Base-by-base conservation (phyloP, 2,329 filamentous ascomycete genomes). In the Pestalotiopsis sp. region DNA sequence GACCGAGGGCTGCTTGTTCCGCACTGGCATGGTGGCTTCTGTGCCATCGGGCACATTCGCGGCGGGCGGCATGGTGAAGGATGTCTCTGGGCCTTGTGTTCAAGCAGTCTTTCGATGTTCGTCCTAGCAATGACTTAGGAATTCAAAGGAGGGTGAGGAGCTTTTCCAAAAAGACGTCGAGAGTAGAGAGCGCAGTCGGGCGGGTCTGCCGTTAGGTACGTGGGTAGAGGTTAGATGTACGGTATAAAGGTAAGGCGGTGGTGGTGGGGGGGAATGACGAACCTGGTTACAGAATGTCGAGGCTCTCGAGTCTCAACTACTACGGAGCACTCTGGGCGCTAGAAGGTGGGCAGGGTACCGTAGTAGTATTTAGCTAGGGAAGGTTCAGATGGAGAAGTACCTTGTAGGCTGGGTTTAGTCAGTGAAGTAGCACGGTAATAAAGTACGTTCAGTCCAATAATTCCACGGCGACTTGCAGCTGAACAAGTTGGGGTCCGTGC, bases 1-100 rank as follows among this genome's bases (percentile, higher is more conserved):
- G 60, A 81, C 79, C 3, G 77, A 73, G 58, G 75, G 72, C 64
- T 72, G 71, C 58, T 77, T 75, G 68, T 80, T 75, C 69, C 74
- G 75, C 45, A n/a, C 45, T 70, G 75, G 72, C 69, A 76, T 73
- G 73, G 72, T 71, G 63, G 70, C 73, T 68, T 69, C 69, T 64
- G 73, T 73, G 72, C 72, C 73, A 45, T 70, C 68, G 68, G 74
- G 74, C 70, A 72, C 74, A 36, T 38, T 59, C 20, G 67, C 64
- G 41, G 63, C 58, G 31, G 66, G 66, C 25, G 68, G 58, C 68
- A 70, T 70, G 61, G 27, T 56, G 57, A n/a, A 39, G 27, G 31
- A 17, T 20, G 14, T 36, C 31, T 20, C 17, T 59, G 12, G 27
- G 31, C 59, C 38, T n/a, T 27, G 38, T 38, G 27, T 39, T 39